Conservation (phyloP, 805 yeast genomes). For the Yarrowia sp. region DNA sequence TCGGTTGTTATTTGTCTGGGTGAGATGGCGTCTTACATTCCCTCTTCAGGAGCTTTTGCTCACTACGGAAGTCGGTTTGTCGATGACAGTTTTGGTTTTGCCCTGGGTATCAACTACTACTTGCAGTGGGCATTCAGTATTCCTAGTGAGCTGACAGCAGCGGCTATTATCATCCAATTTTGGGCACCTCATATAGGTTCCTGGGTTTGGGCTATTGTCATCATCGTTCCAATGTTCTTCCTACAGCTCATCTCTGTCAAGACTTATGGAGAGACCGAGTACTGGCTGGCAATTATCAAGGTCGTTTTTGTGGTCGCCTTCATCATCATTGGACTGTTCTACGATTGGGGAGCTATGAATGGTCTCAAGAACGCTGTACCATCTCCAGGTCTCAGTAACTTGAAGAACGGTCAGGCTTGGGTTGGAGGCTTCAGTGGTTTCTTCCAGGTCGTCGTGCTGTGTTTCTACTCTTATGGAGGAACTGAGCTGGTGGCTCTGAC, state of each 20-base stretch:
- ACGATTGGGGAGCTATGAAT: constrained; percentile 60
- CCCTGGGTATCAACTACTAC: constrained; percentile 60
- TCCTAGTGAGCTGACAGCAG: constrained; percentile 56
- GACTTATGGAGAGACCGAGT: constrained; percentile 64
- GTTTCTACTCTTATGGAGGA: constrained; percentile 62
- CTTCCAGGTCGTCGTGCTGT: constrained; percentile 57
- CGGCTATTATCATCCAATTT: constrained; percentile 53
- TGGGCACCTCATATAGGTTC: constrained; percentile 59
- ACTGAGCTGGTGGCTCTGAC: constrained; percentile 63
- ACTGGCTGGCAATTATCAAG: constrained; percentile 70
- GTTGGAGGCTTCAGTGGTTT: constrained; percentile 42
- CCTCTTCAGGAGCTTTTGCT: constrained; percentile 71
- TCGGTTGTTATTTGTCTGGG: constrained; percentile 64
- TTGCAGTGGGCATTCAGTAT: constrained; percentile 57
- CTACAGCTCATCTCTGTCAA: constrained; percentile 58
- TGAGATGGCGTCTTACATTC: constrained; percentile 60
- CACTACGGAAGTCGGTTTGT: constrained; percentile 67
- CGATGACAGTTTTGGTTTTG: constrained; percentile 65
- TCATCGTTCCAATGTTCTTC: constrained; percentile 60
- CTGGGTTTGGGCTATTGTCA: constrained; percentile 59
- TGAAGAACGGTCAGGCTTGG: constrained; percentile 42
- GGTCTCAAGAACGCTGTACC: constrained; percentile 15
- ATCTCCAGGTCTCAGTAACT: constrained; percentile 55
- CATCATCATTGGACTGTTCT: constrained; percentile 59
- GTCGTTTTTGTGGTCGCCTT: constrained; percentile 69